Percentiles rank a stretch among this genome's conserved stretches.
Conservation (phyloP, 78 protist genomes). For the Speleostelium caveatum region DNA sequence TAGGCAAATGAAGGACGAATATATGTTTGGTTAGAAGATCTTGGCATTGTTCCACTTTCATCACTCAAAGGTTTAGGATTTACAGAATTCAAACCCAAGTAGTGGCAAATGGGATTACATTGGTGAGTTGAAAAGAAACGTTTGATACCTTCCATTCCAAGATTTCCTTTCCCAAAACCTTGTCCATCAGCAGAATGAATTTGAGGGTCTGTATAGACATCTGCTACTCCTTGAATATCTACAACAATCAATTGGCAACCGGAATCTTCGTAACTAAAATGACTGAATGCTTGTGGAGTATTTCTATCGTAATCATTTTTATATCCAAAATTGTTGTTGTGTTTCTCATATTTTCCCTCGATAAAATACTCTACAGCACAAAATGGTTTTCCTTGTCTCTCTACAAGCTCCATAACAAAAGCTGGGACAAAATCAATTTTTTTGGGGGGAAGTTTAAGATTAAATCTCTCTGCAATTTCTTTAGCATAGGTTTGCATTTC, state of each 20-base stretch:
- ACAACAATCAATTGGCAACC: conserved; percentile 81
- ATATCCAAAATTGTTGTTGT: conserved; percentile 92
- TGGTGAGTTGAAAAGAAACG: conserved; percentile 86
- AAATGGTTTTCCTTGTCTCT: conserved; percentile 78
- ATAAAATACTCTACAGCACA: conserved; percentile 84
- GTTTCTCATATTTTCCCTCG: conserved; percentile 87
- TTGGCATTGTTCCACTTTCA: conserved; percentile 65
- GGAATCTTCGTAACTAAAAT: conserved; percentile 90
- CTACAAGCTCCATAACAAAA: conserved; percentile 76
- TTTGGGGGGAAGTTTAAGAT: conserved; percentile 72
- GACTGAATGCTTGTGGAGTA: conserved; percentile 96
- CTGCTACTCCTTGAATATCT: conserved; percentile 96
- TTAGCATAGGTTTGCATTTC: conserved; percentile 80
- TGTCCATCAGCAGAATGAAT: conserved; percentile 88
- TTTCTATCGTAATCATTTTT: conserved; percentile 81
- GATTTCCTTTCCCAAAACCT: conserved; percentile 91
- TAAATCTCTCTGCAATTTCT: conserved; percentile 81
- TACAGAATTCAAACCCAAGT: conserved; percentile 54
- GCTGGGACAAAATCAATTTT: conserved; percentile 80
- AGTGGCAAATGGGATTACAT: conserved; percentile 90
- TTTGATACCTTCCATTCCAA: conserved; percentile 87
- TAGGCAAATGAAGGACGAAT: conserved; percentile 57
- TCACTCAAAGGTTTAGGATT: conserved; percentile 61
- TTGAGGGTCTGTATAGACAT: conserved; percentile 95
- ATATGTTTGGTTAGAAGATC: conserved; percentile 33